Conservation (phyloP, 176 grass and related monocot genomes). For the Poa annua region DNA sequence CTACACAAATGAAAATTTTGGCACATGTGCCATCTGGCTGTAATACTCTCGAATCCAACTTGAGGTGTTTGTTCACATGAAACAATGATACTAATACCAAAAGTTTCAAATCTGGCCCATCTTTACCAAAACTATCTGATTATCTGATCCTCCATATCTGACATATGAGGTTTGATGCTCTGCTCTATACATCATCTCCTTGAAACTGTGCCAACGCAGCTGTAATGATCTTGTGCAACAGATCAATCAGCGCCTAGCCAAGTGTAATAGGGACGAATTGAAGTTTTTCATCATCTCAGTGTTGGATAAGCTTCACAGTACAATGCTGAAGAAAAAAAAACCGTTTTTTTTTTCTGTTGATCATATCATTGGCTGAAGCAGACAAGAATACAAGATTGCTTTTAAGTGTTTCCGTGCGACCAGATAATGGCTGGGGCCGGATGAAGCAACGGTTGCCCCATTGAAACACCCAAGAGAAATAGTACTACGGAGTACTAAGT, state of each 20-base stretch:
- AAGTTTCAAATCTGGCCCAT: not conserved
- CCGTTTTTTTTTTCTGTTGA: not conserved
- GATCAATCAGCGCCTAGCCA: too few relatives aligned
- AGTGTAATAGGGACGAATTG: too few relatives aligned
- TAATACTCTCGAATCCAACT: not conserved
- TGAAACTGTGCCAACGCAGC: not conserved
- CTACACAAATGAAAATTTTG: slow-evolving; percentile 9
- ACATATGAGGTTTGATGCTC: not conserved
- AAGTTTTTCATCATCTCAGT: not conserved
- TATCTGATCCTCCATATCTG: not conserved
- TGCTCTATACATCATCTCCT: not conserved
- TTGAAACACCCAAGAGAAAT: not conserved
- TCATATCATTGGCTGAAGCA: not conserved
- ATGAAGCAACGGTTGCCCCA: not conserved
- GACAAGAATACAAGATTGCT: not conserved
- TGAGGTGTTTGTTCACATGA: slow-evolving; percentile 36
- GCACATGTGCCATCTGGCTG: too few relatives aligned
- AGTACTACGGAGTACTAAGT: too few relatives aligned
- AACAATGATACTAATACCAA: slow-evolving; percentile 24
- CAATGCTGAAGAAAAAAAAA: not conserved
- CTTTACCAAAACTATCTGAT: not conserved
- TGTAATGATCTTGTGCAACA: not conserved
- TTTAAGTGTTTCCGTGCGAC: not conserved
- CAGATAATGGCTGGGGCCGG: not conserved
- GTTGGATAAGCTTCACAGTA: not conserved